Conservation (phyloP, 257 asterid species). For the Lycium ferocissimum region DNA sequence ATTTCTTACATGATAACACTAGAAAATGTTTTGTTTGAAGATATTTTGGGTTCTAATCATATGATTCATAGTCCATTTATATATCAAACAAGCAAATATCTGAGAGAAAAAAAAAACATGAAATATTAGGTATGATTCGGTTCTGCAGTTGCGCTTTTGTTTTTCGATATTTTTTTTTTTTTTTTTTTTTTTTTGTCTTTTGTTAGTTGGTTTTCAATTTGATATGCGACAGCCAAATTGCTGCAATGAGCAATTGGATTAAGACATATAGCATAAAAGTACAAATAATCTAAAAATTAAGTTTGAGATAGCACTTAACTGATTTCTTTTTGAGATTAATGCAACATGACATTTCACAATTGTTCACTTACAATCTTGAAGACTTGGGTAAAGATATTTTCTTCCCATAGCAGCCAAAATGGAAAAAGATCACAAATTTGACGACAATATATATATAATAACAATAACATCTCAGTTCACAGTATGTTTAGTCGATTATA, state of each 20-base stretch:
- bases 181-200: too few relatives aligned
- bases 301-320: not conserved
- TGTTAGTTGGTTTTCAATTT: conserved; percentile 11
- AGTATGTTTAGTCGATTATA: not conserved
- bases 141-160: too few relatives aligned
- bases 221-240: not conserved
- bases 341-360: conserved; percentile 15
- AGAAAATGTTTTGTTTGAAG: too few relatives aligned
- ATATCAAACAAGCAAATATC: too few relatives aligned
- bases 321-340: not conserved
- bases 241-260: not conserved
- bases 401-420: not conserved
- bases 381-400: not conserved
- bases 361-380: not conserved
- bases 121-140: too few relatives aligned
- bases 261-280: not conserved
- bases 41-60: too few relatives aligned
- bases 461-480: not conserved
- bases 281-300: not conserved
- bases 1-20: too few relatives aligned
- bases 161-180: too few relatives aligned
- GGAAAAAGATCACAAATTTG: not conserved
- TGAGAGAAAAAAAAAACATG: too few relatives aligned
- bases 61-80: too few relatives aligned
- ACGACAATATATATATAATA: too few relatives aligned